Conservation (phyloP, 495 filamentous ascomycete species). For the Parachaetomium inaequale region DNA sequence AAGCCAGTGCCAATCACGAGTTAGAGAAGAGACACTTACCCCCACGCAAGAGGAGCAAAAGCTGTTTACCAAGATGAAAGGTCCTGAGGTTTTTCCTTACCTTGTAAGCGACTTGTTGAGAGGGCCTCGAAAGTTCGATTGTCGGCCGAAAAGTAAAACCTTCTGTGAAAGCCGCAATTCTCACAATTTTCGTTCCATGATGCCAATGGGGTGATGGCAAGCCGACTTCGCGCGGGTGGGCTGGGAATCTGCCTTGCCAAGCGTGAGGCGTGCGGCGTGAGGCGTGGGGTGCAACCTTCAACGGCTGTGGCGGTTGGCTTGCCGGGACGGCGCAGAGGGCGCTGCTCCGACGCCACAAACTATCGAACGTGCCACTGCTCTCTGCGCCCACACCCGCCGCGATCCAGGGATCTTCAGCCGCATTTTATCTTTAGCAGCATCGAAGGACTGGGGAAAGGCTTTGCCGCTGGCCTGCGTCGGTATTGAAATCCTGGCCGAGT, state of each 20-base stretch:
- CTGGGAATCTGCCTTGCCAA: slow-evolving; percentile 27
- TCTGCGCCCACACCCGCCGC: slow-evolving; percentile 1
- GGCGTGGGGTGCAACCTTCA: slow-evolving; percentile 12
- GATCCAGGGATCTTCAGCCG: slow-evolving; percentile 18
- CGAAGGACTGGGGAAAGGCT: slow-evolving; percentile 2
- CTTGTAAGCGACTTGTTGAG: neutral
- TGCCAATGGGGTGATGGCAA: neutral
- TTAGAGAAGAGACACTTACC: neutral
- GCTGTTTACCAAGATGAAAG: neutral
- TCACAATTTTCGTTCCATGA: neutral
- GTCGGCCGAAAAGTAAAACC: neutral
- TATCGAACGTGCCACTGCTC: slow-evolving; percentile 6
- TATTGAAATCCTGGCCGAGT: slow-evolving; percentile 1
- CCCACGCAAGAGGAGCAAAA: neutral
- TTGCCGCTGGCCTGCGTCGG: slow-evolving; percentile 14
- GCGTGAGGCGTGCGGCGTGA: neutral
- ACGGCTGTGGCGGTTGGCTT: slow-evolving; percentile 18
- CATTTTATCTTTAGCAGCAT: slow-evolving; percentile 22
- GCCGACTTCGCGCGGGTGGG: neutral
- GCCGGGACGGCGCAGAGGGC: slow-evolving; percentile 4
- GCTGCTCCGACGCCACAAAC: neutral
- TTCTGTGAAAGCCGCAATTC: neutral
- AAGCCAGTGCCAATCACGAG: neutral
- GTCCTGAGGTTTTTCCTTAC: neutral
- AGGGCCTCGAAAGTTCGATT: neutral